Evolutionary conservation across 352 stramenopile species (phyloP).

Genomic region (Pythium brassicae): DNA sequence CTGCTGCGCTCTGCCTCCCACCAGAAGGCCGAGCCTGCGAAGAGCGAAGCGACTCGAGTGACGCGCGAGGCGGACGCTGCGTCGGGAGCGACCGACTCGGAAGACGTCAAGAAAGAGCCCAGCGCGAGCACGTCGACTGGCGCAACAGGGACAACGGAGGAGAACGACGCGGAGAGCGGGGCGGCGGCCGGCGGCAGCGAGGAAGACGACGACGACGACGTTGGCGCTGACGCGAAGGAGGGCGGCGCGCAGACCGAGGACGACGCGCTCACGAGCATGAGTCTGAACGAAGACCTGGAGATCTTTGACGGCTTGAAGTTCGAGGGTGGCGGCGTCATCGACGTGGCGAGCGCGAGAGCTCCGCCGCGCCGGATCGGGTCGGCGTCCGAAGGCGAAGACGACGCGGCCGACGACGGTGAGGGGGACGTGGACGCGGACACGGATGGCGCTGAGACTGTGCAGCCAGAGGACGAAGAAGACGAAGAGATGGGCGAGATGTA

Average conservation of each 20-base stretch:
- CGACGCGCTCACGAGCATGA: constrained; percentile 65
- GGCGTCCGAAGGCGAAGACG: constrained; percentile 17
- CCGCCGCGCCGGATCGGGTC: constrained; percentile 10
- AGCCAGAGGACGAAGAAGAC: constrained; percentile 31
- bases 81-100: constrained; percentile 24
- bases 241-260: constrained; percentile 24
- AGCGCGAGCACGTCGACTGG: constrained; percentile 3
- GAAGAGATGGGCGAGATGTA: constrained; percentile 43
- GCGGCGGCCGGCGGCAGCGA: too few relatives aligned
- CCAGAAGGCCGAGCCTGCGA: constrained; percentile 9
- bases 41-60: not conserved
- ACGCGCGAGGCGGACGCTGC: constrained; percentile 17
- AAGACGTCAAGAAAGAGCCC: constrained; percentile 31
- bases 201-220: not conserved
- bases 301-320: constrained; percentile 88
- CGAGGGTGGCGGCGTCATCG: constrained; percentile 78
- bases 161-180: not conserved
- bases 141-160: not conserved
- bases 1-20: not conserved
- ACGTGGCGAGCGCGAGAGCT: constrained; percentile 39
- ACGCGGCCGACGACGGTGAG: constrained; percentile 13
- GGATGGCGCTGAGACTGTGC: constrained; percentile 32
- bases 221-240: constrained; percentile 8
- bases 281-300: constrained; percentile 71
- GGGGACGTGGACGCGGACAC: constrained; percentile 23